Base-by-base conservation (phyloP, 1,139 yeast genomes). In the Zhuliangozyma blackwelliae region DNA sequence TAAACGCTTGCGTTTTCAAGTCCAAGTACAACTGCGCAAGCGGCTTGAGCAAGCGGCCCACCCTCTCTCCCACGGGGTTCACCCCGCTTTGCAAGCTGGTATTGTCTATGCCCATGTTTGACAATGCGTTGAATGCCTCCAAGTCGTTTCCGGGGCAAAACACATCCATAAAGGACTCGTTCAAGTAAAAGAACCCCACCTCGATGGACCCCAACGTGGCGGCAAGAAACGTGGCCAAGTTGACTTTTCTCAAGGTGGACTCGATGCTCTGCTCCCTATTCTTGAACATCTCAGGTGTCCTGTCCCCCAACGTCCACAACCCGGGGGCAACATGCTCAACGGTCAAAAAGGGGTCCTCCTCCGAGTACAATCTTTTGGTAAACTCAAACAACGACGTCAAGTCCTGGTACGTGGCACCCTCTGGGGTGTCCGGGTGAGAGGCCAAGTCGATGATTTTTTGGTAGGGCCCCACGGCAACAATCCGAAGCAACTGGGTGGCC, bases 1-100 rank as follows among this genome's bases (percentile, higher is more conserved):
- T 89, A 52, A 81, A 92, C 0, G 96, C 96, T 59, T 92, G 98
- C 0, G 98, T 92, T 55, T 92, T 92, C 53, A 92, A 69, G 50
- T 92, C 97, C 36, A 92, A 68, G 50, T 74, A 88, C 38, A 92
- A 61, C 2, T 77, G 79, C 0, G 95, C 89, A 48, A 86, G 95
- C 6, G 85, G 79, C 55, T 89, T 89, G 42, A 87, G 65, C 32
- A 92, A 65, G 48, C 86, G 82, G 1, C 77, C 77, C 11, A 69
- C 68, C 31, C 51, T 54, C 33, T 65, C 71, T 3, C 74, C 74
- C 27, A 71, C 58, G 8, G 39, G 19, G 50, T 55, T 54, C 44
- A 67, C 57, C 10, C 65, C 67, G 39, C 70, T 60, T 43, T 68
- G 73, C 25, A 65, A 48, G 37, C 56, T 68, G 54, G 61, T 53